Percentiles rank a stretch among this genome's conserved stretches.
Conservation (phyloP, 371 early-diverging fungal species). For the Mucor plumbeus region DNA sequence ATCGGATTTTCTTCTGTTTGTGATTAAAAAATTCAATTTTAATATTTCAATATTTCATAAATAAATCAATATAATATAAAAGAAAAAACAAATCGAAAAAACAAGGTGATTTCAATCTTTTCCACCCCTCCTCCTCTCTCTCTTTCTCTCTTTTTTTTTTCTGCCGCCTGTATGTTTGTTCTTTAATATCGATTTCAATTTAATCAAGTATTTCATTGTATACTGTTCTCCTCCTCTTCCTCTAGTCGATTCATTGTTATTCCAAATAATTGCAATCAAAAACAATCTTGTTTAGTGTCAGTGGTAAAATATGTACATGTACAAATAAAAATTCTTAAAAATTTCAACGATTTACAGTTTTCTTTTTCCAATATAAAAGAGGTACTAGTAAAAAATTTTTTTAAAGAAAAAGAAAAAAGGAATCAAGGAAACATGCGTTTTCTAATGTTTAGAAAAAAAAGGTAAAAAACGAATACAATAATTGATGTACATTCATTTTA, state of each 20-base stretch:
- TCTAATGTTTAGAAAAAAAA: constrained; percentile 4
- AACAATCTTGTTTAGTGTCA: not conserved
- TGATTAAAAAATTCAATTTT: not conserved
- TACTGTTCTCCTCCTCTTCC: not conserved
- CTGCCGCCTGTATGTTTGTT: not conserved
- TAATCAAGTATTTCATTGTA: not conserved
- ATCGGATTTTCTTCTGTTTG: constrained; percentile 5
- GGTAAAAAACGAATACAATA: constrained; percentile 5
- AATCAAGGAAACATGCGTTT: constrained; percentile 1
- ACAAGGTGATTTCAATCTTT: not conserved
- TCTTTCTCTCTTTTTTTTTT: not conserved
- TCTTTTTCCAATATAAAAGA: not conserved
- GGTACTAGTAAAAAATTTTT: not conserved
- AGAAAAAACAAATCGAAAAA: not conserved
- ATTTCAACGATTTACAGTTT: not conserved
- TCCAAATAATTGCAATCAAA: not conserved
- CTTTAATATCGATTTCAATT: not conserved
- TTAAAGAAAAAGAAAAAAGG: not conserved
- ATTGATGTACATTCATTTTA: not conserved
- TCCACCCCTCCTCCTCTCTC: not conserved
- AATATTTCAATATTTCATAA: not conserved
- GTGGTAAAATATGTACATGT: not conserved
- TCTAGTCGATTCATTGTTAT: not conserved
- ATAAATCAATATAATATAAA: not conserved
- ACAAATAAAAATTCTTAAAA: not conserved